Evolutionary conservation across 106 monocot species (phyloP).

Genomic region (Allium fistulosum): DNA sequence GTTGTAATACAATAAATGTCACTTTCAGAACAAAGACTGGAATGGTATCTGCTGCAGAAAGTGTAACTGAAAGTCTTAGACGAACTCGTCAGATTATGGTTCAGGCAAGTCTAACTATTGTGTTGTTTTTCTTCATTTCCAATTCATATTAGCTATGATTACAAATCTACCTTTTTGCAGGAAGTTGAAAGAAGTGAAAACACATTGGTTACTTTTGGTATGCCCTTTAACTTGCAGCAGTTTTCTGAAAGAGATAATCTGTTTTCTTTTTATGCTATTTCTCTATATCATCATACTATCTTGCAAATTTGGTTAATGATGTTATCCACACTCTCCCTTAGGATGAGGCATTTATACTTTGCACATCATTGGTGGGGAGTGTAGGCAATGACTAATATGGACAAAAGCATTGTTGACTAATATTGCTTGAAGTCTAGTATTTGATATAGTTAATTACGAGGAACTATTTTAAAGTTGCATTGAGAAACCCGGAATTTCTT

Average conservation of each 20-base stretch:
- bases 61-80: constrained; percentile 87
- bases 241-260: neutral
- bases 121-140: neutral
- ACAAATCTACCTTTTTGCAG: constrained; percentile 22
- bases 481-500: no score
- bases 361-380: no score
- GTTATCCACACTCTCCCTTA: no score
- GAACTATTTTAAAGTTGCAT: no score
- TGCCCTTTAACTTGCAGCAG: neutral
- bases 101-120: constrained; percentile 45
- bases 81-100: constrained; percentile 89
- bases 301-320: neutral
- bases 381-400: no score
- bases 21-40: constrained; percentile 72
- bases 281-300: neutral
- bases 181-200: constrained; percentile 84
- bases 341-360: no score
- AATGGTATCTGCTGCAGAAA: constrained; percentile 92
- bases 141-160: neutral
- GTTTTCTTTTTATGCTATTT: no score
- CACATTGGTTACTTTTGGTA: constrained; percentile 82
- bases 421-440: no score
- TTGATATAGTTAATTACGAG: no score
- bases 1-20: no score
- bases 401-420: no score